These are phyloP conservation scores for Backusella macrospora DNA, from an alignment of 192 early-diverging fungal genomes.

Conservation along the genomic window DNA sequence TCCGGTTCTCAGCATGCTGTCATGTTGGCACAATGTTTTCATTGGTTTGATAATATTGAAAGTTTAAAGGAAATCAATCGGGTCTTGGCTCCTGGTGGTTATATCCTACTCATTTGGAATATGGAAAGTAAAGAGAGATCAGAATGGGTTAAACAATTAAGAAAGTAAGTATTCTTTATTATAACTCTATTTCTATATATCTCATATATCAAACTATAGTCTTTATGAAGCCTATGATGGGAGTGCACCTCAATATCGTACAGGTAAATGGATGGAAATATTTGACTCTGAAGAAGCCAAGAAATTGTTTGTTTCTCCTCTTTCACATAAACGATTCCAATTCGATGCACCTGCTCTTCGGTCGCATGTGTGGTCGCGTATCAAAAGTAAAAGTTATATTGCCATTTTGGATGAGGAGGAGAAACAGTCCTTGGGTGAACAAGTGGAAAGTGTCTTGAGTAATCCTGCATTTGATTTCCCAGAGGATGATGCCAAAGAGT, in stretches of 20 bases:
- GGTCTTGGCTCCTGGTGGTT: slow-evolving; percentile 49
- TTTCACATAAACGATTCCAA: slow-evolving; percentile 6
- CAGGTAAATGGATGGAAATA: slow-evolving; percentile 43
- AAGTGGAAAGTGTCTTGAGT: slow-evolving; percentile 17
- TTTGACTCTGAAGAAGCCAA: slow-evolving; percentile 27
- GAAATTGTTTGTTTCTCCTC: slow-evolving; percentile 31
- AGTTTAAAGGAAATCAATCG: slow-evolving; percentile 45
- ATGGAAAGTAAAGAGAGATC: slow-evolving; percentile 39
- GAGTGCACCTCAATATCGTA: slow-evolving; percentile 49
- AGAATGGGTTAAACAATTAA: slow-evolving; percentile 36
- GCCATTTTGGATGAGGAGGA: slow-evolving; percentile 20
- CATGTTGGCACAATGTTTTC: slow-evolving; percentile 52
- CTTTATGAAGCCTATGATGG: slow-evolving; percentile 49
- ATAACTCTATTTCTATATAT: background rate
- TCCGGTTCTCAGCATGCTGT: slow-evolving; percentile 40
- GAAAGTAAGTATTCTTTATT: slow-evolving; percentile 11
- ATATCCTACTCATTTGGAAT: slow-evolving; percentile 48
- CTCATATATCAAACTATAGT: background rate
- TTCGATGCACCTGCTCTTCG: slow-evolving; percentile 8
- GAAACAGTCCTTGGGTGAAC: background rate
- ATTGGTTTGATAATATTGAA: slow-evolving; percentile 53
- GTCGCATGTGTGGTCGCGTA: slow-evolving; percentile 32
- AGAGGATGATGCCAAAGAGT: background rate
- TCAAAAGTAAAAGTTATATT: slow-evolving; percentile 43
- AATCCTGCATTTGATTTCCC: background rate